phyloP scores from a whole-genome alignment of 495 filamentous ascomycete genomes.

The Lepidopterella palustris region DNA sequence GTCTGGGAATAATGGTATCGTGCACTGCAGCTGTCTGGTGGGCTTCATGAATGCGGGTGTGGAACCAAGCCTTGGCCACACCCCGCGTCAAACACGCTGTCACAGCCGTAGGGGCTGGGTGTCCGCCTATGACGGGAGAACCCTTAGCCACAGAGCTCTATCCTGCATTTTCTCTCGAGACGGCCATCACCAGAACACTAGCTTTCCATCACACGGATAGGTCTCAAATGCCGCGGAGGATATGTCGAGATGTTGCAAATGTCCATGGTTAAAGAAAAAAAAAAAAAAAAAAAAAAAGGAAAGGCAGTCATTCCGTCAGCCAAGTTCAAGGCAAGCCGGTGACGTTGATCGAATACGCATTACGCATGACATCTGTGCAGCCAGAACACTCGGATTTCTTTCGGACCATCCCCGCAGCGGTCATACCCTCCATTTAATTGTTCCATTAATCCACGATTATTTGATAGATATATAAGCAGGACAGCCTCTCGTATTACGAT shows the following conservation, averaged over 20 bases:
- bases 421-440: background rate
- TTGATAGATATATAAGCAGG: no score
- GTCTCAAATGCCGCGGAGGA: background rate
- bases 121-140: no score
- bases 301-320: background rate
- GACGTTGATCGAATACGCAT: background rate
- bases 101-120: no score
- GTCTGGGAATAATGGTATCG: background rate
- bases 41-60: background rate
- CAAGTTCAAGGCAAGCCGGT: background rate
- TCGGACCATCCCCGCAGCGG: constrained; percentile 14
- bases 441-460: constrained; percentile 3
- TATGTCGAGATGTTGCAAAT: background rate
- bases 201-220: background rate
- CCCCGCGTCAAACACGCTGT: background rate
- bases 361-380: constrained; percentile 7
- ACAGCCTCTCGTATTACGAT: constrained; percentile 1
- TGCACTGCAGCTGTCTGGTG: background rate
- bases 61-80: background rate
- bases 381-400: constrained; percentile 14
- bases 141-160: no score
- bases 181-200: no score
- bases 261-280: background rate
- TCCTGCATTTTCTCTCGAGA: no score
- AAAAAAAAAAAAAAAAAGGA: no score